Percentiles rank a stretch among this genome's conserved stretches.
Conservation (phyloP, 2,329 filamentous ascomycete genomes). For the Fusarium sarcochroum region DNA sequence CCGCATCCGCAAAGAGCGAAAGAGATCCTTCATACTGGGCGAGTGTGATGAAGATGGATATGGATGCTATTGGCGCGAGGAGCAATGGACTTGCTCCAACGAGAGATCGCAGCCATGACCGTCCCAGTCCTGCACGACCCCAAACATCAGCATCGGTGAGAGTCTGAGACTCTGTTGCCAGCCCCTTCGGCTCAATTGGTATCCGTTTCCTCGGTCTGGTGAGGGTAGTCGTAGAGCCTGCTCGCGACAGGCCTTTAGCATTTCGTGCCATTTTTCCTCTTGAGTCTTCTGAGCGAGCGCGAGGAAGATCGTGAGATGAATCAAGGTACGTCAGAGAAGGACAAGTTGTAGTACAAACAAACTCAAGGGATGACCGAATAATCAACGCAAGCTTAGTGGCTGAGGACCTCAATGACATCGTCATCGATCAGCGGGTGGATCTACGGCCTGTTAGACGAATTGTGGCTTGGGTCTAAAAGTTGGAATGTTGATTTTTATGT, state of each 20-base stretch:
- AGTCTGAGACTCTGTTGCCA: not conserved
- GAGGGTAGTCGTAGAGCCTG: conserved; percentile 18
- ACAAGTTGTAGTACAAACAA: conserved; percentile 4
- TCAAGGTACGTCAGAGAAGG: not conserved
- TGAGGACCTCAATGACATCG: conserved; percentile 1
- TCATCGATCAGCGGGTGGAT: conserved; percentile 19
- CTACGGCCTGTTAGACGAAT: not conserved
- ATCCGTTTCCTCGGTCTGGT: conserved; percentile 1
- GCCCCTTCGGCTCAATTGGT: not conserved
- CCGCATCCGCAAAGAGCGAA: conserved; percentile 21
- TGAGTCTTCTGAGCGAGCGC: not conserved
- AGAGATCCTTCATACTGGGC: conserved; percentile 41
- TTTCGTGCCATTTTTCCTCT: not conserved
- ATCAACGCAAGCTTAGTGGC: conserved; percentile 12
- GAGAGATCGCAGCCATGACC: conserved; percentile 44
- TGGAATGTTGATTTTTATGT: not conserved
- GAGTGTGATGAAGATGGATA: conserved; percentile 46
- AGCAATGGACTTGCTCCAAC: conserved; percentile 44
- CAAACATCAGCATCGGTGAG: conserved; percentile 24
- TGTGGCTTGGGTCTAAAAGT: conserved; percentile 2
- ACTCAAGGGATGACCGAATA: not conserved
- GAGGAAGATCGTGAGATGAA: not conserved
- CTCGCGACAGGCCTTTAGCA: not conserved
- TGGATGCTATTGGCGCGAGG: conserved; percentile 41
- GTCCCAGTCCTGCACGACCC: conserved; percentile 45